These are phyloP conservation scores for Ceriops zippeliana DNA, from an alignment of 345 rosid genomes.

Conservation along the genomic window DNA sequence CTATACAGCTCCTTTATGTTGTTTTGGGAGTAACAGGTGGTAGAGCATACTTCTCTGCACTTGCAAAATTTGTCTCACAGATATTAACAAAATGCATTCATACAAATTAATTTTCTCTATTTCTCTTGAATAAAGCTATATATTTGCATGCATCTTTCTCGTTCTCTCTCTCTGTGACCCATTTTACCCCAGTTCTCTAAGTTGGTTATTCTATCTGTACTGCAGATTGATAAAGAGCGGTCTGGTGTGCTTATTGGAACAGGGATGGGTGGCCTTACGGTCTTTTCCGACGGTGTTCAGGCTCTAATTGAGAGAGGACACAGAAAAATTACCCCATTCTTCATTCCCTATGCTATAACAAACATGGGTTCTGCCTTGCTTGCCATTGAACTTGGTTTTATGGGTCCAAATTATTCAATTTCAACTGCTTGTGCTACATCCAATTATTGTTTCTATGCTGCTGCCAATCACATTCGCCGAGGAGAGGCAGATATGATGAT, in stretches of 20 bases:
- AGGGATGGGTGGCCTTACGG: slow-evolving; percentile 97
- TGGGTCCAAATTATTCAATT: slow-evolving; percentile 99
- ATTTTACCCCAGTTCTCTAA: background rate
- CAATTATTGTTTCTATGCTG: slow-evolving; percentile 95
- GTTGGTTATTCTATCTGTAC: slow-evolving; percentile 3
- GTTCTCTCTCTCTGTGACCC: too few species aligned
- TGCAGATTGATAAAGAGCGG: slow-evolving; percentile 73
- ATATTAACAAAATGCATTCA: too few species aligned
- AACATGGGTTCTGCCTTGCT: slow-evolving; percentile 97
- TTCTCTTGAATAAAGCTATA: too few species aligned
- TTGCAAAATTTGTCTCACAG: too few species aligned
- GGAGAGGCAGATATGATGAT: slow-evolving; percentile 99
- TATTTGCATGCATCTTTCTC: too few species aligned
- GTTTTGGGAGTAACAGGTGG: too few species aligned
- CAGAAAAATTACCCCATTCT: slow-evolving; percentile 85
- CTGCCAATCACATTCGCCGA: slow-evolving; percentile 96
- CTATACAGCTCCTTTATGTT: too few species aligned
- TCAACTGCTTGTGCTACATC: slow-evolving; percentile 99
- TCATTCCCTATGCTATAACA: slow-evolving; percentile 91
- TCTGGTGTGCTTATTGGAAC: slow-evolving; percentile 98
- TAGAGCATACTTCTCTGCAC: too few species aligned
- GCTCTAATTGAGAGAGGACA: slow-evolving; percentile 83
- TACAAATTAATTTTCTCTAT: too few species aligned
- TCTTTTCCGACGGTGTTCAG: slow-evolving; percentile 83
- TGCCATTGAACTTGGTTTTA: slow-evolving; percentile 90